These are phyloP conservation scores for Glycine soja DNA, from an alignment of 306 rosid genomes.

Conservation along the genomic window DNA sequence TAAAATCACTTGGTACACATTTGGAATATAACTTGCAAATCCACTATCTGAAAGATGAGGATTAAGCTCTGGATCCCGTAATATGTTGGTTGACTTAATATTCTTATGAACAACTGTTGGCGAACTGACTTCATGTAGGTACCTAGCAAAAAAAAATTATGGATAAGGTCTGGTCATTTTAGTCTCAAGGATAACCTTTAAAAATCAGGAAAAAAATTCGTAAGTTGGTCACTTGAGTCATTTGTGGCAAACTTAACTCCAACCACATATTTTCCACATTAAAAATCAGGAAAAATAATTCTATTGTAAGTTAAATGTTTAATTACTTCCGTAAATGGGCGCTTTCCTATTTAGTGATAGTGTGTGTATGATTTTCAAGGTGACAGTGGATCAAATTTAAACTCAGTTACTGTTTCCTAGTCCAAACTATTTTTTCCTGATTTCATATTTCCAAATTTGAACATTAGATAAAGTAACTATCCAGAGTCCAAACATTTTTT, in stretches of 20 bases:
- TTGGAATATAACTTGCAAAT: too few species aligned
- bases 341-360: constrained; percentile 12
- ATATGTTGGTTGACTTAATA: constrained; percentile 84
- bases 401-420: neutral
- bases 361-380: constrained; percentile 1
- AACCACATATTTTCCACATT: constrained; percentile 33
- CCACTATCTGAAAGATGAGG: too few species aligned
- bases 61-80: too few species aligned
- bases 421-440: constrained; percentile 15
- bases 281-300: neutral
- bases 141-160: constrained; percentile 70
- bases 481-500: constrained; percentile 6
- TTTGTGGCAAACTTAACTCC: neutral
- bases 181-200: constrained; percentile 32
- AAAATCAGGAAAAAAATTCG: neutral
- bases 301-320: neutral
- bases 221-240: too few species aligned
- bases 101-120: constrained; percentile 92
- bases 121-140: constrained; percentile 95
- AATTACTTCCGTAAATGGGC: constrained; percentile 9
- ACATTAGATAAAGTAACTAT: neutral
- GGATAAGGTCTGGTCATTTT: neutral
- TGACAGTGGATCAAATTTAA: neutral
- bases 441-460: constrained; percentile 16
- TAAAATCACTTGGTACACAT: constrained; percentile 73